Evolutionary conservation across 371 early-diverging fungal genomes (phyloP).

Genomic region (Capniomyces stellatus): DNA sequence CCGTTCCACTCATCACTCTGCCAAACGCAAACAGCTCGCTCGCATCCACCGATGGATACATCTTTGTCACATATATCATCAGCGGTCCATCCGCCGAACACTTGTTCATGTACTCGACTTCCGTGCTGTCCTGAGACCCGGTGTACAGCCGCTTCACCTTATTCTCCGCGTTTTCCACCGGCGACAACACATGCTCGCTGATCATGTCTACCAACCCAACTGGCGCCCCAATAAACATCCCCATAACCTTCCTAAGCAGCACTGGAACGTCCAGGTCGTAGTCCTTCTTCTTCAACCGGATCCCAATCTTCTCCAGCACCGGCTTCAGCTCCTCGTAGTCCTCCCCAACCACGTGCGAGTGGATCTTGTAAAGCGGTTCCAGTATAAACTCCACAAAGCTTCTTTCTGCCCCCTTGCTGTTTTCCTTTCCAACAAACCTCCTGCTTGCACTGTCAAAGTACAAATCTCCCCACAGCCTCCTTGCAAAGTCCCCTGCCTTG

Average conservation of each 20-base stretch:
- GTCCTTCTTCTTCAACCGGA: conserved; percentile 58
- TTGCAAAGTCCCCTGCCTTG: conserved; percentile 52
- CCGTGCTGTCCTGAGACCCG: conserved; percentile 42
- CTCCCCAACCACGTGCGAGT: conserved; percentile 47
- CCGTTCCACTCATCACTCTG: conserved; percentile 77
- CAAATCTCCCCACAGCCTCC: conserved; percentile 94
- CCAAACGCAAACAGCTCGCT: conserved; percentile 79
- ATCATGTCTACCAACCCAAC: conserved; percentile 84
- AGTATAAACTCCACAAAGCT: conserved; percentile 94
- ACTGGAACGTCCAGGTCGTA: conserved; percentile 65
- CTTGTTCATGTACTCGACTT: conserved; percentile 49
- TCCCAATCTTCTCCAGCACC: conserved; percentile 58
- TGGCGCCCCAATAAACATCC: conserved; percentile 79
- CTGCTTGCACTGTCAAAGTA: conserved; percentile 64
- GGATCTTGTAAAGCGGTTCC: conserved; percentile 90
- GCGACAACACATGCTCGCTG: conserved; percentile 57
- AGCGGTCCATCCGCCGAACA: conserved; percentile 83
- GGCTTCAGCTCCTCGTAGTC: conserved; percentile 18
- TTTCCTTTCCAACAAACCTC: conserved; percentile 53
- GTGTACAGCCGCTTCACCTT: conserved; percentile 59
- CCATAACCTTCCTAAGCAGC: conserved; percentile 56
- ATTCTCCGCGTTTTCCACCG: conserved; percentile 47
- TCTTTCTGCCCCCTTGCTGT: conserved; percentile 36
- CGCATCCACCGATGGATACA: conserved; percentile 70
- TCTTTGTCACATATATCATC: conserved; percentile 78